Conservation (phyloP, 768 basidiomycete species). For the Amanita exitialis region DNA sequence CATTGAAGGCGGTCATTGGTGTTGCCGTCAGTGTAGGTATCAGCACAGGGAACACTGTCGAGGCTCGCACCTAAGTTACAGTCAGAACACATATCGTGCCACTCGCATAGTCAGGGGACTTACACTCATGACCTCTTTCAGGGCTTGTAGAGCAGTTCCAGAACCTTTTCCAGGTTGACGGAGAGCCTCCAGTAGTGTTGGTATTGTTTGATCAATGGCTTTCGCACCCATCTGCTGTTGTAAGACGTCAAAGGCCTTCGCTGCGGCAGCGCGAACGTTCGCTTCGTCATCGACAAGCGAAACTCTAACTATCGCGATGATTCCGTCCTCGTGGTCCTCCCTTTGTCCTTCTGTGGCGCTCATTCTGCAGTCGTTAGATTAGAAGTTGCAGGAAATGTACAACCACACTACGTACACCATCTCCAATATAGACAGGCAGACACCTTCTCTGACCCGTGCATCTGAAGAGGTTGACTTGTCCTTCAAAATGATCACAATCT, state of each 20-base stretch:
- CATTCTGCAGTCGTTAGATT: conserved; percentile 36
- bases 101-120: conserved; percentile 17
- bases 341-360: conserved; percentile 76
- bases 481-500: conserved; percentile 75
- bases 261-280: conserved; percentile 82
- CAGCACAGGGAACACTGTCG: conserved; percentile 93
- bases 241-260: conserved; percentile 80
- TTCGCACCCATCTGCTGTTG: conserved; percentile 86
- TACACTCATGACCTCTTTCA: conserved; percentile 91
- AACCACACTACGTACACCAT: conserved; percentile 52
- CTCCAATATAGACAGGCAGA: conserved; percentile 80
- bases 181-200: conserved; percentile 87
- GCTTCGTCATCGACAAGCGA: conserved; percentile 86
- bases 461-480: conserved; percentile 52
- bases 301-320: conserved; percentile 73
- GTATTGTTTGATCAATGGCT: conserved; percentile 95
- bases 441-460: conserved; percentile 65
- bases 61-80: conserved; percentile 66
- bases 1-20: conserved; percentile 95
- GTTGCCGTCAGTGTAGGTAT: conserved; percentile 86
- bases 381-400: background rate
- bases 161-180: conserved; percentile 88
- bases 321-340: conserved; percentile 82
- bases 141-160: conserved; percentile 90
- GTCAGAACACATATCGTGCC: background rate